Evolutionary conservation across 2,329 filamentous ascomycete species (phyloP).

Genomic region (Cryphonectria naterciae): DNA sequence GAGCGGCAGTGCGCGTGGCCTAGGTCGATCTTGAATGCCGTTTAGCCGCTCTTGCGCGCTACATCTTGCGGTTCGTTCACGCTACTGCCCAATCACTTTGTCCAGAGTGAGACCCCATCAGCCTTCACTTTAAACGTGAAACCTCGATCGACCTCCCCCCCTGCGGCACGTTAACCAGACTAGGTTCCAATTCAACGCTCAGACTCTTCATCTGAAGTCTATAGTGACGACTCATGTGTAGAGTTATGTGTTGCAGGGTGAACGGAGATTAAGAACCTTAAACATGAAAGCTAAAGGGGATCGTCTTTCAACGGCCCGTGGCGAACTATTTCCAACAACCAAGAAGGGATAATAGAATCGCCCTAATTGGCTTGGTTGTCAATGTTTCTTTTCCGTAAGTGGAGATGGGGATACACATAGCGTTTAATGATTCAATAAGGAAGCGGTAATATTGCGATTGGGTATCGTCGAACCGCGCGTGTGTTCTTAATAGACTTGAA

Average conservation of each 20-base stretch:
- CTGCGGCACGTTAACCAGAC: background rate
- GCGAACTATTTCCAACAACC: background rate
- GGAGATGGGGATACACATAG: background rate
- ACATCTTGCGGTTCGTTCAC: background rate
- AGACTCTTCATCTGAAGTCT: background rate
- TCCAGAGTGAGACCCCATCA: background rate
- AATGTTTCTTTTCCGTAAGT: background rate
- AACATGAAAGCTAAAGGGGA: background rate
- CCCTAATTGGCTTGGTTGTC: constrained; percentile 3
- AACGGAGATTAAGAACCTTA: background rate
- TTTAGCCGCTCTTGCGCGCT: too few species aligned
- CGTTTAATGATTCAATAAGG: background rate
- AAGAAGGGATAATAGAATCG: background rate
- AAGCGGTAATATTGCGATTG: background rate
- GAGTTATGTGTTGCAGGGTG: background rate
- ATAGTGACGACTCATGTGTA: background rate
- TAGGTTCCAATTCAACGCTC: background rate
- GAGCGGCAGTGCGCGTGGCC: background rate
- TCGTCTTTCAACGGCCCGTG: background rate
- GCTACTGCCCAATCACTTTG: background rate
- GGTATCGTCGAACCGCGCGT: background rate
- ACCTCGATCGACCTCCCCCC: background rate
- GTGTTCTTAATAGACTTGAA: background rate
- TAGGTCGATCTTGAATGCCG: too few species aligned
- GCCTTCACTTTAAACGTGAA: background rate